Conservation (phyloP, 1,284 basidiomycete genomes). For the Cutaneotrichosporon dermatis region DNA sequence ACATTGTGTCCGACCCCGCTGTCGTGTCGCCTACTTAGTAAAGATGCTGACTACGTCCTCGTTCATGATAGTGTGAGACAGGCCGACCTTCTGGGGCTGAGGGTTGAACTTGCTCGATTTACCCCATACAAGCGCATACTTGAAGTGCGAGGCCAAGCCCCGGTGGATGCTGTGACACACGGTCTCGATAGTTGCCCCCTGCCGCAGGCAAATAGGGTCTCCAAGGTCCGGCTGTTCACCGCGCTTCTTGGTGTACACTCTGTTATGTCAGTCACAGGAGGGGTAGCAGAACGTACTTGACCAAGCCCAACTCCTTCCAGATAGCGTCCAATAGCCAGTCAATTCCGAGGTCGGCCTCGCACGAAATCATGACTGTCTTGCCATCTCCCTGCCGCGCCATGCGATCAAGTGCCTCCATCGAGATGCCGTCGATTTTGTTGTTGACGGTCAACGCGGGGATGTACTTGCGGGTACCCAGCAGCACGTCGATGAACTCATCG, state of each 20-base stretch:
- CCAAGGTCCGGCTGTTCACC: slow-evolving; percentile 85
- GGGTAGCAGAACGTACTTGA: slow-evolving; percentile 54
- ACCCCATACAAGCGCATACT: slow-evolving; percentile 81
- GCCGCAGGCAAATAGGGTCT: slow-evolving; percentile 89
- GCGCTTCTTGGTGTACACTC: slow-evolving; percentile 90
- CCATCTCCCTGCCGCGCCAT: slow-evolving; percentile 76
- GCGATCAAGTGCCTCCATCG: slow-evolving; percentile 82
- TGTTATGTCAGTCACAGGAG: slow-evolving; percentile 4
- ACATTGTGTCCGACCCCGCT: too few relatives aligned
- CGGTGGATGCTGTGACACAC: slow-evolving; percentile 90
- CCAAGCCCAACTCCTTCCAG: slow-evolving; percentile 80
- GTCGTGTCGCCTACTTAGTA: slow-evolving; percentile 37
- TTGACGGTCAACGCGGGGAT: slow-evolving; percentile 88
- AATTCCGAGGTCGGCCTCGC: slow-evolving; percentile 83
- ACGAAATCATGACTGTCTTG: slow-evolving; percentile 81
- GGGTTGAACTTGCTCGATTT: slow-evolving; percentile 86
- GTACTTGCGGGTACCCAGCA: slow-evolving; percentile 90
- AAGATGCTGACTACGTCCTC: slow-evolving; percentile 70
- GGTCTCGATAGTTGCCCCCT: slow-evolving; percentile 89
- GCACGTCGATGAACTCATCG: slow-evolving; percentile 95
- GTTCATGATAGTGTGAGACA: slow-evolving; percentile 80
- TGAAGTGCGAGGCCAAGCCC: slow-evolving; percentile 82
- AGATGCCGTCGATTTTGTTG: slow-evolving; percentile 88
- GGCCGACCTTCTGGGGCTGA: slow-evolving; percentile 85
- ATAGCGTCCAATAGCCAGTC: slow-evolving; percentile 83